Percentiles rank a stretch among this genome's conserved stretches.
phyloP scores from a whole-genome alignment of 495 filamentous ascomycete species.

The Staphylotrichum longicolle region DNA sequence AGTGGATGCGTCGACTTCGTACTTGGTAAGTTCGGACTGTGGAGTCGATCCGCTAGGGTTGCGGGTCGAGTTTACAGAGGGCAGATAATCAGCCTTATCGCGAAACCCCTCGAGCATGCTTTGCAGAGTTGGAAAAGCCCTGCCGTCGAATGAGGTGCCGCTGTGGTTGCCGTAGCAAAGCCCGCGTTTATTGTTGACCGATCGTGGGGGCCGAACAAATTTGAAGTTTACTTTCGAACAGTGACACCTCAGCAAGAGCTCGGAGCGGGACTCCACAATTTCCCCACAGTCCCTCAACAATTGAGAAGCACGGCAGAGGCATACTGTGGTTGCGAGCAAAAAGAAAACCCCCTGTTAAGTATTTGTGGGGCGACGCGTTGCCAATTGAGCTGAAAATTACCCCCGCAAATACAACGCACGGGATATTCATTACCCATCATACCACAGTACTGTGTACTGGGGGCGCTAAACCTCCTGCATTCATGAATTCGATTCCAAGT shows the following conservation, averaged over 20 bases:
- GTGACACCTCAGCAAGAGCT: background rate
- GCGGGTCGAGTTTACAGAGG: too few species aligned
- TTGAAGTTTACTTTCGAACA: background rate
- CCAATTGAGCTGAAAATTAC: too few species aligned
- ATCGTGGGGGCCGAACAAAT: background rate
- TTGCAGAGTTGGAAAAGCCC: background rate
- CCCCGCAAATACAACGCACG: too few species aligned
- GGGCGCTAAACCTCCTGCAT: background rate
- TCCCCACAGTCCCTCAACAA: background rate
- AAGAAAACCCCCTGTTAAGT: too few species aligned
- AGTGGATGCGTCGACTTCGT: constrained; percentile 6
- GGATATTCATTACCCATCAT: too few species aligned
- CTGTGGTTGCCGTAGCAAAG: constrained; percentile 6
- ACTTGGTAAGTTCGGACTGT: background rate
- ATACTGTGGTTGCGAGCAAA: too few species aligned
- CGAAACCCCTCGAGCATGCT: too few species aligned
- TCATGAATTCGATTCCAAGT: background rate
- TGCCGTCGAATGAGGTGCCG: background rate
- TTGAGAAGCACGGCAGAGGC: background rate
- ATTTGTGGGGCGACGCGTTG: too few species aligned
- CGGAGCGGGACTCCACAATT: background rate
- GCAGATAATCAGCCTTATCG: too few species aligned
- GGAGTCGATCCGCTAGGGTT: background rate
- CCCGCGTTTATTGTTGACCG: background rate
- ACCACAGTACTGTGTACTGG: too few species aligned